Percentiles rank a stretch among this genome's conserved stretches.
Evolutionary conservation across 1,139 yeast genomes (phyloP).

Genomic region (Pichia sorboxylosa): DNA sequence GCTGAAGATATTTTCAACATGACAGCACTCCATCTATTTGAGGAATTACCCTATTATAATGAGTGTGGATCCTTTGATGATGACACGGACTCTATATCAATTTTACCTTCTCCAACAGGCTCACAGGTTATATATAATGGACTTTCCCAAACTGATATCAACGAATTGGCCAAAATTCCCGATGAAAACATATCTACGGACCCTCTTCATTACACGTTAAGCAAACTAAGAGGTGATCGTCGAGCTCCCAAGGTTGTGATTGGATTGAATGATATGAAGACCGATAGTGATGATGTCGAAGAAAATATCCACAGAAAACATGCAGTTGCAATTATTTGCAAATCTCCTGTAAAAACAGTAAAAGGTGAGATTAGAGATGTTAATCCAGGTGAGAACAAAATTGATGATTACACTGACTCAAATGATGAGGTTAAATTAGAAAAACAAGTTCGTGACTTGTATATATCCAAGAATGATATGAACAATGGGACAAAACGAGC

Average conservation of each 20-base stretch:
- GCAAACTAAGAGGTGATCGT: slow-evolving; percentile 60
- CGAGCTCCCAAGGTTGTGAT: slow-evolving; percentile 6
- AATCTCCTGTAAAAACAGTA: slow-evolving; percentile 10
- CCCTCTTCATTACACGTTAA: slow-evolving; percentile 67
- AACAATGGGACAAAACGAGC: not conserved
- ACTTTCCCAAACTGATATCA: slow-evolving; percentile 48
- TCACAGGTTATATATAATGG: slow-evolving; percentile 42
- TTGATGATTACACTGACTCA: slow-evolving; percentile 4
- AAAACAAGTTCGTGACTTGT: slow-evolving; percentile 23
- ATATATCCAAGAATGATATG: slow-evolving; percentile 10
- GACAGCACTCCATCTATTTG: not conserved
- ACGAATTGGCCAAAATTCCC: slow-evolving; percentile 68
- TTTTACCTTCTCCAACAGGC: slow-evolving; percentile 19
- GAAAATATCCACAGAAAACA: slow-evolving; percentile 12
- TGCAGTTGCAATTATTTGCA: slow-evolving; percentile 12
- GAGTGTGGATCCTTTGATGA: slow-evolving; percentile 1
- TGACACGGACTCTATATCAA: slow-evolving; percentile 12
- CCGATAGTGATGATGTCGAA: not conserved
- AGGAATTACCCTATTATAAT: slow-evolving; percentile 14
- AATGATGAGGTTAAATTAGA: slow-evolving; percentile 22
- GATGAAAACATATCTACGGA: slow-evolving; percentile 59
- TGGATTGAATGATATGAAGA: slow-evolving; percentile 15
- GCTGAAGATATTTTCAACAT: slow-evolving; percentile 2
- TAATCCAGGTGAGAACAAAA: not conserved
- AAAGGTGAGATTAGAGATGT: too few relatives aligned